Evolutionary conservation across 2,329 filamentous ascomycete genomes (phyloP), one percentile per base, ranked within the genome.

Genomic region (Eutypella sp.): DNA sequence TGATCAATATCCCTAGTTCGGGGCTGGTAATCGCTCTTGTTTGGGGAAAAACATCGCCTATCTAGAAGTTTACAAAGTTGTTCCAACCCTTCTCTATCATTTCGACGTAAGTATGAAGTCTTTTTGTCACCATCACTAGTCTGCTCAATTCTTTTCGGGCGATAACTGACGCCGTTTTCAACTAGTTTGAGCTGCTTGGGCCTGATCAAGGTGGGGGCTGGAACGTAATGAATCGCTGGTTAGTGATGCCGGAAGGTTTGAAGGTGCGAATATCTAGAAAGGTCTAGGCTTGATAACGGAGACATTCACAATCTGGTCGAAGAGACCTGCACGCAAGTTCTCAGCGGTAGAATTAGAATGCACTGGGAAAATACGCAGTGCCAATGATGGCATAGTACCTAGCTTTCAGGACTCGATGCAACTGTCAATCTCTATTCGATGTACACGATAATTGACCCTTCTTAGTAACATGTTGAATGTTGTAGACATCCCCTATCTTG

Each of bases 41-140:
- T 43, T 58, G 9, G 56, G 56, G 18, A 55, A 54, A 22, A 50
- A 57, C 39, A 54, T 58, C 27, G 50, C 51, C 15, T 42, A 54
- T 20, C 40, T 58, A 4, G 53, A 57, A 37, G 50, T 58, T 5
- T 52, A 50, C 42, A 58, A 58, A 27, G 24, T 57, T 1, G 44
- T 58, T 3, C 53, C 52, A 2, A 46, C 47, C 8, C 18, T 52
- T 24, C 27, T 52, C 16, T 36, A 44, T 15, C 41, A 37, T 23
- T 49, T 41, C 29, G 44, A 49, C 11, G 34, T 47, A 22, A 31
- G 43, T 38, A 4, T 22, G 36, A 11, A 38, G 1, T 11, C 18
- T 15, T 38, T 4, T 20, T n/a, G 10, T 20, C 29, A 33, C 11
- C 13, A 7, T 15, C 13, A 11, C 13, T 5, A 33, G 11, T 15